Conservation (phyloP, 768 basidiomycete genomes). For the Lentinula guzmanii region DNA sequence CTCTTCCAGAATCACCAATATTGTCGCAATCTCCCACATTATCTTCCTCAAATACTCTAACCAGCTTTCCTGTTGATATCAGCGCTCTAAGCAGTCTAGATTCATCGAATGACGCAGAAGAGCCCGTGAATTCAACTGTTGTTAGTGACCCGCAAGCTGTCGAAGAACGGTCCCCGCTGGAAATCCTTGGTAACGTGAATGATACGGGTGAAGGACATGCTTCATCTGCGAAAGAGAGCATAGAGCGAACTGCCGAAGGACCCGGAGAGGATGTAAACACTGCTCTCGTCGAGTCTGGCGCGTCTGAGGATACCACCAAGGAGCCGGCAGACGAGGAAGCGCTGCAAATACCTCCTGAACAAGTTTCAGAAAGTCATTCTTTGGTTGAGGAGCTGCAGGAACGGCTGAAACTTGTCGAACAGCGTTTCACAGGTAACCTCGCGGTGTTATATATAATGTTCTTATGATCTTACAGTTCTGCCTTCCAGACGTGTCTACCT, state of each 20-base stretch:
- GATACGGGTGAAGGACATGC: neutral
- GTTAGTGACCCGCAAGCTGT: neutral
- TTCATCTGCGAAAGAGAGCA: neutral
- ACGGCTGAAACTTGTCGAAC: conserved; percentile 64
- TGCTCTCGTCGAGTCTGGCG: neutral
- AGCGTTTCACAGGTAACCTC: conserved; percentile 63
- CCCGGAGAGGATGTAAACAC: neutral
- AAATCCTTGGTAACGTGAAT: neutral
- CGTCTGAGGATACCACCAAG: neutral
- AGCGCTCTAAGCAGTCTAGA: too few species aligned
- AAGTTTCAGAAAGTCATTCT: neutral
- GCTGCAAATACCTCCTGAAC: neutral
- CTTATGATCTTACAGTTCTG: conserved; percentile 2
- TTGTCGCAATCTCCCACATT: neutral
- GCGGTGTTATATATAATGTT: neutral
- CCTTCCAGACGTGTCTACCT: conserved; percentile 65
- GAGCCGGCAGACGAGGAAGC: neutral
- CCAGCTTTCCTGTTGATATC: neutral
- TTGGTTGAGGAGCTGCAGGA: conserved; percentile 57
- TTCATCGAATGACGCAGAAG: neutral
- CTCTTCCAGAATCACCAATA: neutral
- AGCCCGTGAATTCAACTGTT: neutral
- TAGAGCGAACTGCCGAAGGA: neutral
- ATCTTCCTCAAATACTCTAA: neutral
- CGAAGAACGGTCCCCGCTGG: neutral